Evolutionary conservation across 2,329 filamentous ascomycete species (phyloP).

Genomic region (Fusarium robinianum): DNA sequence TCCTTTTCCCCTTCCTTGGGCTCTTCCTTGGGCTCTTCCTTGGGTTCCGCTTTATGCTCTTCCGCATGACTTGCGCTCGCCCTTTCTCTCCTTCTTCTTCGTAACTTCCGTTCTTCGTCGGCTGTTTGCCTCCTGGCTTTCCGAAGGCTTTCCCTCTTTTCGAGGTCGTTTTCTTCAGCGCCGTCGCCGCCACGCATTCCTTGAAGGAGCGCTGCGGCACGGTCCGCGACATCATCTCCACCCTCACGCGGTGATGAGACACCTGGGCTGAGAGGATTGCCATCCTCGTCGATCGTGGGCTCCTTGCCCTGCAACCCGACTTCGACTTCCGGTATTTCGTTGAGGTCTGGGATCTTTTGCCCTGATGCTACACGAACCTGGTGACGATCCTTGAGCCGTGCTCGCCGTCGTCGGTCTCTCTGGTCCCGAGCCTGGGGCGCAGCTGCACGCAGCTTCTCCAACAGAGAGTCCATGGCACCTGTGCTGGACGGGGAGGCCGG

Average conservation of each 20-base stretch:
- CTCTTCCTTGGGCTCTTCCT: conserved; percentile 27
- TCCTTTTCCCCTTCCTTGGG: conserved; percentile 19
- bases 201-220: conserved; percentile 81
- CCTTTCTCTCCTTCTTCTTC: conserved; percentile 69
- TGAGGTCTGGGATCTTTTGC: conserved; percentile 76
- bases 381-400: conserved; percentile 86
- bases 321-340: conserved; percentile 64
- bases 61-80: conserved; percentile 46
- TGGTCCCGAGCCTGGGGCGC: conserved; percentile 89
- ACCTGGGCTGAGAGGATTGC: conserved; percentile 57
- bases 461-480: conserved; percentile 92
- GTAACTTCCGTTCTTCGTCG: conserved; percentile 73
- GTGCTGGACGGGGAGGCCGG: conserved; percentile 72
- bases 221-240: conserved; percentile 78
- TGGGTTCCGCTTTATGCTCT: conserved; percentile 31
- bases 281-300: conserved; percentile 53
- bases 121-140: conserved; percentile 69
- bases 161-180: conserved; percentile 53
- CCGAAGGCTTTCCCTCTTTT: conserved; percentile 65
- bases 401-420: conserved; percentile 83
- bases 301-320: conserved; percentile 42
- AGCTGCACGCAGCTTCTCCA: conserved; percentile 92
- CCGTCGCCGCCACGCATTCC: conserved; percentile 74
- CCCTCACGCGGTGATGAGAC: conserved; percentile 50
- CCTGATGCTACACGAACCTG: conserved; percentile 89